Base-by-base conservation (phyloP, 805 yeast genomes). In the Barnettozyma sp. region DNA sequence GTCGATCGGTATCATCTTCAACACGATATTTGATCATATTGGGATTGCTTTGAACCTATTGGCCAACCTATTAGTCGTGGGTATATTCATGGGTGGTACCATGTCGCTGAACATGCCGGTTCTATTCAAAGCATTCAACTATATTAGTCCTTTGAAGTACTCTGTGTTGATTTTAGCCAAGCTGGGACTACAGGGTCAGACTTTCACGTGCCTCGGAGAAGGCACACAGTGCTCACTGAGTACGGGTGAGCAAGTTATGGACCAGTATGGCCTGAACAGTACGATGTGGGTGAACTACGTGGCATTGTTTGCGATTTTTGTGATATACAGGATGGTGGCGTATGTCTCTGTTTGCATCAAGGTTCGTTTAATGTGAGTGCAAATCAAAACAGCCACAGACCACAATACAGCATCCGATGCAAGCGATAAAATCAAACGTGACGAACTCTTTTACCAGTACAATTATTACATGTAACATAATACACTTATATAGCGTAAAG, bases 1-100 rank as follows among this genome's bases (percentile, higher is more conserved):
- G 52, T 79, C 88, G 2, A 63, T 84, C 24, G 94, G 94, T 1
- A 79, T 84, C 3, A 64, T 81, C 32, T 78, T 83, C 44, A 82
- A 82, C 50, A 75, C 86, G 7, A 50, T 79, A 0, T 76, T 84
- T 48, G 61, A 67, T 31, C 86, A 83, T 49, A 70, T 82, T 23
- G 94, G 94, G 0, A 70, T 84, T 46, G 90, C 88, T 1, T 73
- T 82, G 13, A 82, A 80, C 51, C 58, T 82, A 5, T 71, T 84
- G 26, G 70, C 87, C 0, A 68, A 74, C 11, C 53, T 80, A 22
- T 60, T 81, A 35, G 72, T 82, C 4, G 60, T 82, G 30, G 88
- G 87, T 11, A 73, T 80, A 9, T 72, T 80, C 44, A 81, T 85
- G 90, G 80, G 83, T 1, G 95, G 94, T 4, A 63, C 86, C 6